Base-by-base conservation (phyloP, 176 grass and related monocot species). In the Zoysia pacifica region DNA sequence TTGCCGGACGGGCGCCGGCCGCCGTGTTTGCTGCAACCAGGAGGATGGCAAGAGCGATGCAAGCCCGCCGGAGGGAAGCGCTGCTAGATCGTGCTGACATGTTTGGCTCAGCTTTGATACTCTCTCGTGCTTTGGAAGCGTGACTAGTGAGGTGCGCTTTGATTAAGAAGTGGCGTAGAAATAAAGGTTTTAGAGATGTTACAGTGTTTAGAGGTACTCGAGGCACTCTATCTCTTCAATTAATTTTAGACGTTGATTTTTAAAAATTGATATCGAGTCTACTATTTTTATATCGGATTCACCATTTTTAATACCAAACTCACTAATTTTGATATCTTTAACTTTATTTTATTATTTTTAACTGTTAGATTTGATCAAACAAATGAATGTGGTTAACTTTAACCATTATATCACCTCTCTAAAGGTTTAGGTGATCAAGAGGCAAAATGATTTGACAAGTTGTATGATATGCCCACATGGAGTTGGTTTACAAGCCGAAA, bases 11-110 rank as follows among this genome's bases (percentile, higher is more conserved):
- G 45, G 68, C 56, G 74, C 66, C 63, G 11, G 78, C 41, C 6
- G 65, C 87, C 46, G 47, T 44, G 82, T 46, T 62, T 10, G 49
- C 66, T 19, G 67, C 82, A 55, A 65, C 36, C 53, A 91, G 54
- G 1, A 89, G 61, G 61, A 90, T 61, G 7, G 79, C 69, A 67
- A 97, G 74, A 53, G 89, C 77, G 66, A 81, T 51, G 53, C 44
- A 74, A 47, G 54, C 53, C 49, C 45, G 7, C 65, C 16, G 41
- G 71, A 79, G 41, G 52, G 10, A 20, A 2, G 45, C 0, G 11
- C 42, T 28, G 9, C 38, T 35, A 5, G 13, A 58, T 76, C 79
- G 42, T 19, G 51, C 63, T 41, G 58, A 55, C 90, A 94, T 94
- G 46, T 80, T 80, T 83, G 38, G 51, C 41, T 35, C 5, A 5